Conservation (phyloP, 1,284 basidiomycete species). For the Ganoderma lucidum region DNA sequence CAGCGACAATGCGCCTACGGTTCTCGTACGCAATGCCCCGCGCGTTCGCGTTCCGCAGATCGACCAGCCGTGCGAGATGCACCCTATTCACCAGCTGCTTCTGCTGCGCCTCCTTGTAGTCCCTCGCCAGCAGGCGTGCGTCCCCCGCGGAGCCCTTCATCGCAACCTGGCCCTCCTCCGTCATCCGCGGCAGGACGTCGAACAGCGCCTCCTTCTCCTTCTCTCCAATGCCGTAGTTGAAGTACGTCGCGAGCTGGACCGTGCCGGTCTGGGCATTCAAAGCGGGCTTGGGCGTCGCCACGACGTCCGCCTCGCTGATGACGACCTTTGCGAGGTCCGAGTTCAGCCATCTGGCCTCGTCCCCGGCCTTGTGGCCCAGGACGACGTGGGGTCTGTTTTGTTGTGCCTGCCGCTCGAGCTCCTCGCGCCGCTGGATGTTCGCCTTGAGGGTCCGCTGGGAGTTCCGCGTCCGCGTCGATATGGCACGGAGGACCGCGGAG, state of each 20-base stretch:
- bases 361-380: slow-evolving; percentile 70
- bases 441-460: slow-evolving; percentile 55
- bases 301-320: slow-evolving; percentile 62
- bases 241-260: slow-evolving; percentile 54
- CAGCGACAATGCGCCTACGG: slow-evolving; percentile 77
- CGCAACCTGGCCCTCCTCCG: slow-evolving; percentile 40
- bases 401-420: slow-evolving; percentile 51
- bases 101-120: slow-evolving; percentile 34
- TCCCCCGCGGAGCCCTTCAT: background rate
- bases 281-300: slow-evolving; percentile 36
- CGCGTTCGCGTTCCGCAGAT: slow-evolving; percentile 89
- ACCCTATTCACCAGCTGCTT: slow-evolving; percentile 68
- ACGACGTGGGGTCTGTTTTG: slow-evolving; percentile 71
- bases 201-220: slow-evolving; percentile 66
- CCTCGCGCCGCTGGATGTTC: slow-evolving; percentile 58
- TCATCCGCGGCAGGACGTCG: slow-evolving; percentile 60
- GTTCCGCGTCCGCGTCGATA: slow-evolving; percentile 45
- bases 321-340: slow-evolving; percentile 71
- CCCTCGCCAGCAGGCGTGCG: background rate
- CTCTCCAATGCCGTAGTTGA: slow-evolving; percentile 70
- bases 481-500: slow-evolving; percentile 52
- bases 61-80: slow-evolving; percentile 75
- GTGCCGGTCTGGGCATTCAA: slow-evolving; percentile 22
- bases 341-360: slow-evolving; percentile 69
- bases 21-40: slow-evolving; percentile 89